Evolutionary conservation across 768 basidiomycete genomes (phyloP).

Genomic region (Trametes punicea): DNA sequence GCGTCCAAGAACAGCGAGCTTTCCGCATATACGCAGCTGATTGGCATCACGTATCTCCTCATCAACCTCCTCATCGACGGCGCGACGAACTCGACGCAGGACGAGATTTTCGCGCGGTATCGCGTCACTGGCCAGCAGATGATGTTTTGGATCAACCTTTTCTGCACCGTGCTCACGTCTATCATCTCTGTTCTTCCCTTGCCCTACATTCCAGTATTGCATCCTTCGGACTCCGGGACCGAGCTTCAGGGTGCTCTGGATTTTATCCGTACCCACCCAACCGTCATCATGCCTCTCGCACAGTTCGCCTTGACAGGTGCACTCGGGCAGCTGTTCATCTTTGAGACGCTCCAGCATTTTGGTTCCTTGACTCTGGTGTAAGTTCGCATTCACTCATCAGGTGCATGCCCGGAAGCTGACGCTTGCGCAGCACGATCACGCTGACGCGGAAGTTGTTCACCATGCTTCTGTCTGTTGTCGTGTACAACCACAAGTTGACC

Average conservation of each 20-base stretch:
- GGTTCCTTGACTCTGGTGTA: constrained; percentile 88
- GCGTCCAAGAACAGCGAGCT: constrained; percentile 33
- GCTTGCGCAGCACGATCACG: constrained; percentile 72
- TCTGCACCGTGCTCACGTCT: constrained; percentile 72
- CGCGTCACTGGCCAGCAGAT: constrained; percentile 88
- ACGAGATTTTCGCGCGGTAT: constrained; percentile 86
- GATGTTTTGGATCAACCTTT: constrained; percentile 98
- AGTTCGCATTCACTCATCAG: constrained; percentile 25
- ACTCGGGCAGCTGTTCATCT: constrained; percentile 95
- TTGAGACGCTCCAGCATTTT: constrained; percentile 90
- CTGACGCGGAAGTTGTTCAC: constrained; percentile 96
- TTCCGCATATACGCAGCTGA: constrained; percentile 52
- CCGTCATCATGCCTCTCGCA: constrained; percentile 65
- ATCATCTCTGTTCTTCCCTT: constrained; percentile 71
- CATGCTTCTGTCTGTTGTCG: constrained; percentile 91
- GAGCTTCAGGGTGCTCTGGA: constrained; percentile 67
- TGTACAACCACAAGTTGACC: constrained; percentile 86
- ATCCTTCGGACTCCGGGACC: constrained; percentile 59
- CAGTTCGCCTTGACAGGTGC: constrained; percentile 91
- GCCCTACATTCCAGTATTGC: constrained; percentile 78
- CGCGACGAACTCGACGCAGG: constrained; percentile 92
- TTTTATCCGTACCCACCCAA: constrained; percentile 78
- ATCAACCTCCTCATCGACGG: constrained; percentile 92
- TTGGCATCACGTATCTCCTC: constrained; percentile 73
- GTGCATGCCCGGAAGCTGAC: background rate